phyloP scores from a whole-genome alignment of 2,329 filamentous ascomycete species.

The Xylaria sp. region DNA sequence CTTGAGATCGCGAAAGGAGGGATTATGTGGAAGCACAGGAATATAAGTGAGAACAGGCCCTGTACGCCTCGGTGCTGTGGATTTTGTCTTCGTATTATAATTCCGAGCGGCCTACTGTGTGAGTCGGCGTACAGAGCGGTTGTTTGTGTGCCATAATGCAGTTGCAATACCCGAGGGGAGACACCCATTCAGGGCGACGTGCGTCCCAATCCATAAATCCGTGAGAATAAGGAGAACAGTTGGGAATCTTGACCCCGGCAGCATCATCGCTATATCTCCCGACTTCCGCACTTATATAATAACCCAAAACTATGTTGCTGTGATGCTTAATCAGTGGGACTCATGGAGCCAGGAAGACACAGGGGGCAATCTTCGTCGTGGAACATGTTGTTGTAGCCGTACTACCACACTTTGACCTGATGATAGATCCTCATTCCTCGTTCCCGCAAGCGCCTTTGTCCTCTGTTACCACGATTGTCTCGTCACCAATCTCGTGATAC shows the following conservation, averaged over 20 bases:
- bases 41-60: neutral
- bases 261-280: neutral
- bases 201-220: neutral
- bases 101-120: neutral
- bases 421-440: neutral
- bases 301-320: neutral
- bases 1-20: neutral
- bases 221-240: neutral
- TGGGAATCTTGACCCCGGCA: neutral
- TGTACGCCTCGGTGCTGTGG: neutral
- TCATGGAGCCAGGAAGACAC: neutral
- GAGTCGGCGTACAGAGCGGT: slow-evolving; percentile 1
- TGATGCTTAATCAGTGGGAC: neutral
- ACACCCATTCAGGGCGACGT: neutral
- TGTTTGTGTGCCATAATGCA: neutral
- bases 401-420: neutral
- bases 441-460: neutral
- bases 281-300: neutral
- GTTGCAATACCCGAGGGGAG: neutral
- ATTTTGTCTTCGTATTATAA: neutral
- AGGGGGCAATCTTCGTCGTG: neutral
- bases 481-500: neutral
- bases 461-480: neutral
- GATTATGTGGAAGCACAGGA: neutral
- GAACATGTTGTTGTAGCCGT: neutral